Evolutionary conservation across 345 rosid species (phyloP), one percentile per base, ranked within the genome.

Genomic region (Arabis alpina): DNA sequence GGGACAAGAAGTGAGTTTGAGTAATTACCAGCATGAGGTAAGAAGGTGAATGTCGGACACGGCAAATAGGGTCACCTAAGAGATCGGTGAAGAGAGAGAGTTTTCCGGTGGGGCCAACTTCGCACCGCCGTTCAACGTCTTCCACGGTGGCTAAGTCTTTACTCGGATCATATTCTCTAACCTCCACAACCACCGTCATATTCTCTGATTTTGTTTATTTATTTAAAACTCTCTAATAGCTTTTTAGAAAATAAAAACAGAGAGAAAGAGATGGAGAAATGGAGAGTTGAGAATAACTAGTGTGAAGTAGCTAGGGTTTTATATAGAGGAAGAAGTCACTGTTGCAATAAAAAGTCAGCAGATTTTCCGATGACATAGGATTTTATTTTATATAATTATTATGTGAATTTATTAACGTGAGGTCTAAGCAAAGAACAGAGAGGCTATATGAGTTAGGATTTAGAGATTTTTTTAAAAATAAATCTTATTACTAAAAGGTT

Each of bases 31-130:
- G 97, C 97, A 93, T 93, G 81, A 85, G 91, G 56, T 86, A 93
- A 76, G 91, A 90, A 62, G 97, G 97, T 50, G 96, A 93, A 77
- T 93, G 82, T 84, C 98, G 97, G 87, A 91, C 88, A 82, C 98
- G 83, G 87, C 92, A 91, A 62, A 91, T 77, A 3, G 98, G 98
- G 84, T 93, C 97, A 66, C 98, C 98, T 50, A 91, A 68, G 74
- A 89, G 96, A 84, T 93, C 96, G 75, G 98, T 91, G 87, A 82
- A 93, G 80, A 91, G 87, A 80, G 93, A 85, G 4, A 75, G 70
- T 47, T 75, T 68, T 24, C 74, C 79, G 45, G 73, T 19, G 13
- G 79, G 70, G 10, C 97, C 98, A 66, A 91, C 97, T 78, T 93
- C 96, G 55, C 97, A 91, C 64, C 86, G 82, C 75, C 85, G 83